A percentile compares a stretch with the other conserved stretches of the same genome.
These are phyloP conservation scores for Gossypium laxum DNA, from an alignment of 441 rosid genomes.

Conservation along the genomic window DNA sequence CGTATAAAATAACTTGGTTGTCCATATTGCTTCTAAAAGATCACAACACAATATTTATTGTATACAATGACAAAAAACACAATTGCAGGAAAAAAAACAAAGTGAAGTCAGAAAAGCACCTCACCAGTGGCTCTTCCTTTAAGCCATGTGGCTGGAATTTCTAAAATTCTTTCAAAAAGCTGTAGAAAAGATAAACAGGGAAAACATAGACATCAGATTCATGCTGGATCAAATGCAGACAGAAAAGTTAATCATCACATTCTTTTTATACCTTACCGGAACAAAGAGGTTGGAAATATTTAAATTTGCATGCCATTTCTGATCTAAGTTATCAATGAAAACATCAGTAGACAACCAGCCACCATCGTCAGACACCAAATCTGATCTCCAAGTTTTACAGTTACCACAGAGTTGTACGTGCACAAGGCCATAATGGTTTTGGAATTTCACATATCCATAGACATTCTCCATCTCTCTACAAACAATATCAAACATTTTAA, in stretches of 20 bases:
- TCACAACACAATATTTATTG: constrained; percentile 4
- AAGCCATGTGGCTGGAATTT: constrained; percentile 76
- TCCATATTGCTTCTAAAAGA: constrained; percentile 7
- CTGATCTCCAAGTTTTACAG: constrained; percentile 87
- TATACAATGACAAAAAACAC: constrained; percentile 4
- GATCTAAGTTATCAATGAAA: constrained; percentile 79
- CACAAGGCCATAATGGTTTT: constrained; percentile 76
- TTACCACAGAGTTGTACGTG: constrained; percentile 83
- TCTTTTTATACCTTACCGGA: constrained; percentile 65
- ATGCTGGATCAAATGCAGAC: constrained; percentile 12
- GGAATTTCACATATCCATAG: constrained; percentile 79
- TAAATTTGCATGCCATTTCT: constrained; percentile 93
- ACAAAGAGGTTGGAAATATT: constrained; percentile 73
- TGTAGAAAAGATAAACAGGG: constrained; percentile 29
- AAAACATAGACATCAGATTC: constrained; percentile 17
- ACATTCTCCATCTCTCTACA: constrained; percentile 81
- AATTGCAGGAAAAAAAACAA: constrained; percentile 9
- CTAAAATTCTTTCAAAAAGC: constrained; percentile 92
- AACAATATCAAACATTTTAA: constrained; percentile 15
- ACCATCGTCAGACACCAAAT: constrained; percentile 66
- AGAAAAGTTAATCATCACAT: constrained; percentile 5
- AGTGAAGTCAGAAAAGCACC: constrained; percentile 49
- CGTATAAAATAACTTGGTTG: neutral
- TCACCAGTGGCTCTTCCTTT: constrained; percentile 94
- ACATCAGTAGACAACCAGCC: constrained; percentile 83